Conservation (phyloP, 2,329 filamentous ascomycete species). For the Ascochyta clinopodiicola region DNA sequence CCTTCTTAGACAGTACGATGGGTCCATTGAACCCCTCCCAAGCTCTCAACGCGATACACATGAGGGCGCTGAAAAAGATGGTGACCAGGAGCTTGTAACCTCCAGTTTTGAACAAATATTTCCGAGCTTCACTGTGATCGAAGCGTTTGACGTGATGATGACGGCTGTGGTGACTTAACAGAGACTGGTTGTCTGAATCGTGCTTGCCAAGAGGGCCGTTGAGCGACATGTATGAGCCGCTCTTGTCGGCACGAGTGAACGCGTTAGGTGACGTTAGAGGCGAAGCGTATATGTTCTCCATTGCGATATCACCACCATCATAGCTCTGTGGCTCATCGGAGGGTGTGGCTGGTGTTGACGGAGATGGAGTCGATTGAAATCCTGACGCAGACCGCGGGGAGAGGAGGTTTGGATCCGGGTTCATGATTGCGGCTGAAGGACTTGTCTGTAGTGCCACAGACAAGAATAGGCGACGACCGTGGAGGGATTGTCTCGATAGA, state of each 20-base stretch:
- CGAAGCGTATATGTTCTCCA: constrained; percentile 32
- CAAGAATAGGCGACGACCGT: background rate
- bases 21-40: constrained; percentile 39
- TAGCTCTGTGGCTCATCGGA: constrained; percentile 23
- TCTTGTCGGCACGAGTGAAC: constrained; percentile 19
- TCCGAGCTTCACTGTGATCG: constrained; percentile 41
- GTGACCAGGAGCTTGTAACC: constrained; percentile 36
- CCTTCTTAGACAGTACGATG: constrained; percentile 33
- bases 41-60: constrained; percentile 35
- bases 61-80: constrained; percentile 37
- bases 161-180: constrained; percentile 15
- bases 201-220: constrained; percentile 23
- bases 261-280: constrained; percentile 26
- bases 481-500: background rate
- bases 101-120: constrained; percentile 36
- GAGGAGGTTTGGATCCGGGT: background rate
- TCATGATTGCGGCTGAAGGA: constrained; percentile 1
- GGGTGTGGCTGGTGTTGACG: constrained; percentile 21
- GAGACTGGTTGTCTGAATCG: constrained; percentile 30
- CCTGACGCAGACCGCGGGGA: constrained; percentile 3
- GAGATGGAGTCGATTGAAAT: background rate
- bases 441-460: background rate
- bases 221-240: constrained; percentile 28
- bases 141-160: constrained; percentile 34
- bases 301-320: constrained; percentile 30